phyloP scores from a whole-genome alignment of 345 rosid genomes.

The Diplotaxis tenuifolia region DNA sequence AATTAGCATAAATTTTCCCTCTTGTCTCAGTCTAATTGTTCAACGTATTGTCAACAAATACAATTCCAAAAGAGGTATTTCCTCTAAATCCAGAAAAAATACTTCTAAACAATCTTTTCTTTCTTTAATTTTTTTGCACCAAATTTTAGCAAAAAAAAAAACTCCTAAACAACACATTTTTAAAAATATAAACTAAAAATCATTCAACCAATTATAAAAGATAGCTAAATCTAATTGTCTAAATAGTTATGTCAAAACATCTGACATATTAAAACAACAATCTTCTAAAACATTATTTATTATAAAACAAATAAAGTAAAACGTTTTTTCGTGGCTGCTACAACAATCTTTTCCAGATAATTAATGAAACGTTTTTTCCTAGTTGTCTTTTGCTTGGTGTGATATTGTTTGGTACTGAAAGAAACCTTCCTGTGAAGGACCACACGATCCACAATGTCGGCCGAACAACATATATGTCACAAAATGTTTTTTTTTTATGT shows the following conservation, averaged over 20 bases:
- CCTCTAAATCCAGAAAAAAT: not conserved
- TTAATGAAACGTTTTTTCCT: not conserved
- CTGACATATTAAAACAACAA: too few relatives aligned
- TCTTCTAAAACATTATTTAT: too few relatives aligned
- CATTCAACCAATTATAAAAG: too few relatives aligned
- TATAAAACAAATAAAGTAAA: too few relatives aligned
- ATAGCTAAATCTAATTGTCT: too few relatives aligned
- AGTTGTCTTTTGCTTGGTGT: not conserved
- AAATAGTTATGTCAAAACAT: too few relatives aligned
- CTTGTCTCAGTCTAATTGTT: not conserved
- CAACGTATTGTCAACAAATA: not conserved
- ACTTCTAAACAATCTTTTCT: too few relatives aligned
- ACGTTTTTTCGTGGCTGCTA: not conserved
- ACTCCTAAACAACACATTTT: too few relatives aligned
- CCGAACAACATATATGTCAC: not conserved
- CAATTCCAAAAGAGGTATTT: not conserved
- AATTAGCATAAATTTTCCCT: not conserved
- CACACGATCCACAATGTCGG: not conserved
- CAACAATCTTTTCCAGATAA: not conserved
- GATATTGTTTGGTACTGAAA: not conserved
- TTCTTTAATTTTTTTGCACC: too few relatives aligned
- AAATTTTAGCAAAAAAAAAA: too few relatives aligned
- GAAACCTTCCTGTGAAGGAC: not conserved
- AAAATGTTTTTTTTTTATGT: not conserved
- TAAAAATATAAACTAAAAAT: not conserved